Conservation (phyloP, 441 rosid genomes). For the Populus hybrid region DNA sequence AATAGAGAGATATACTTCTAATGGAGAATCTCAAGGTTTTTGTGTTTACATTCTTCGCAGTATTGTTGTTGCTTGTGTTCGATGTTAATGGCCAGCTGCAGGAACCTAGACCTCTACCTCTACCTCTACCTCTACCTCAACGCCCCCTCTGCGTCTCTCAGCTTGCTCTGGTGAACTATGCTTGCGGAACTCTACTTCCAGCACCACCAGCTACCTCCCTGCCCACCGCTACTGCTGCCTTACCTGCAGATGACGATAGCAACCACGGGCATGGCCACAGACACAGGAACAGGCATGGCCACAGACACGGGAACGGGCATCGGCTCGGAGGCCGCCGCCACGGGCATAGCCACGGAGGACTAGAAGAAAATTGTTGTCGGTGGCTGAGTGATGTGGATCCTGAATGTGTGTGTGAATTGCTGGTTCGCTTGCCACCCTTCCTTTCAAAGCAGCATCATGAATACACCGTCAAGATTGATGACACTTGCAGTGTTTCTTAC, state of each 20-base stretch:
- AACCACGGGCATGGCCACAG: background rate
- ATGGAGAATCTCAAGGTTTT: conserved; percentile 31
- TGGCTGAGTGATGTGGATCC: conserved; percentile 55
- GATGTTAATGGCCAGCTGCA: conserved; percentile 7
- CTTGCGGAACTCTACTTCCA: conserved; percentile 30
- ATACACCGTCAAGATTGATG: conserved; percentile 42
- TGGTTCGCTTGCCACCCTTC: conserved; percentile 53
- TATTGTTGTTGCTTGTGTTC: conserved; percentile 10
- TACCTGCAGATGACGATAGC: conserved; percentile 1
- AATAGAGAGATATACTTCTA: background rate
- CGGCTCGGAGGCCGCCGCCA: conserved; percentile 14
- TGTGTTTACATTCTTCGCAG: background rate
- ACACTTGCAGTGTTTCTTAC: conserved; percentile 44
- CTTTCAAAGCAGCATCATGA: conserved; percentile 48
- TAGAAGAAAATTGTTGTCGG: conserved; percentile 44
- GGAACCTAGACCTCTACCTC: background rate
- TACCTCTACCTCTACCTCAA: conserved; percentile 14
- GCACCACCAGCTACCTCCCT: conserved; percentile 21
- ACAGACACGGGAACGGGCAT: conserved; percentile 9
- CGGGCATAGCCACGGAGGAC: conserved; percentile 1
- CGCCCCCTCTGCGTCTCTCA: conserved; percentile 57
- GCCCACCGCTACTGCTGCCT: background rate
- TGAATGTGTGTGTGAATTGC: conserved; percentile 58
- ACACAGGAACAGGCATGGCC: conserved; percentile 14
- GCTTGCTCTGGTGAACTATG: conserved; percentile 50